phyloP scores from a whole-genome alignment of 2,329 filamentous ascomycete genomes.

The Pseudogymnoascus sp. region DNA sequence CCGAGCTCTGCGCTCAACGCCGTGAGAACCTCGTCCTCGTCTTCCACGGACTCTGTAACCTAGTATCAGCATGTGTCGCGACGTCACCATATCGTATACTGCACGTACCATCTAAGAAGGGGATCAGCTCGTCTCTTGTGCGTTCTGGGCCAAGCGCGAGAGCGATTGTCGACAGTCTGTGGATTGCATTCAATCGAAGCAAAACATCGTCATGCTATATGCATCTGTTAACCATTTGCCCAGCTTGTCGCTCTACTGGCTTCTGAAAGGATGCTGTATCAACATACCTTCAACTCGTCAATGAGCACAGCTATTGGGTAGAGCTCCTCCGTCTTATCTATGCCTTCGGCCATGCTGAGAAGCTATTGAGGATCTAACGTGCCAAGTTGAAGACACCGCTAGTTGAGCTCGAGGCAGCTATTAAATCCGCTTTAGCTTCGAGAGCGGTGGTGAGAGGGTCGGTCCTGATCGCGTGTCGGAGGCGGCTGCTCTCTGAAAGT shows the following conservation, averaged over 20 bases:
- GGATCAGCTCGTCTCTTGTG: conserved; percentile 96
- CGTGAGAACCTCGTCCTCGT: conserved; percentile 96
- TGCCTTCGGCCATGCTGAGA: conserved; percentile 74
- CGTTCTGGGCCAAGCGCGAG: conserved; percentile 91
- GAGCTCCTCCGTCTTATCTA: conserved; percentile 92
- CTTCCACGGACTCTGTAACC: conserved; percentile 84
- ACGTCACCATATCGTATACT: background rate
- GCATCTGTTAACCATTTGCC: conserved; percentile 23
- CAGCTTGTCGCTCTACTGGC: conserved; percentile 15
- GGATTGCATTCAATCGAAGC: conserved; percentile 95
- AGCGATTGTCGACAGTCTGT: conserved; percentile 95
- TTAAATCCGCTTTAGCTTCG: conserved; percentile 1
- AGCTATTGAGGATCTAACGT: background rate
- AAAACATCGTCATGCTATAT: conserved; percentile 93
- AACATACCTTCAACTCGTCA: conserved; percentile 91
- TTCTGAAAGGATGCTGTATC: conserved; percentile 8
- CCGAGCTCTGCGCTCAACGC: conserved; percentile 95
- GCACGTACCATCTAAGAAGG: conserved; percentile 89
- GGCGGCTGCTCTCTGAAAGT: conserved; percentile 1
- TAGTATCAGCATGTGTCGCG: conserved; percentile 26
- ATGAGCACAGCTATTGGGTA: conserved; percentile 99
- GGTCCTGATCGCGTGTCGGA: conserved; percentile 6
- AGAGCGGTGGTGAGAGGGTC: conserved; percentile 2
- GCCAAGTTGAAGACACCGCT: conserved; percentile 8
- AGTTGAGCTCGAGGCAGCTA: conserved; percentile 8